Evolutionary conservation across 1,284 basidiomycete genomes (phyloP).

Genomic region (Cryptococcus depauperatus): DNA sequence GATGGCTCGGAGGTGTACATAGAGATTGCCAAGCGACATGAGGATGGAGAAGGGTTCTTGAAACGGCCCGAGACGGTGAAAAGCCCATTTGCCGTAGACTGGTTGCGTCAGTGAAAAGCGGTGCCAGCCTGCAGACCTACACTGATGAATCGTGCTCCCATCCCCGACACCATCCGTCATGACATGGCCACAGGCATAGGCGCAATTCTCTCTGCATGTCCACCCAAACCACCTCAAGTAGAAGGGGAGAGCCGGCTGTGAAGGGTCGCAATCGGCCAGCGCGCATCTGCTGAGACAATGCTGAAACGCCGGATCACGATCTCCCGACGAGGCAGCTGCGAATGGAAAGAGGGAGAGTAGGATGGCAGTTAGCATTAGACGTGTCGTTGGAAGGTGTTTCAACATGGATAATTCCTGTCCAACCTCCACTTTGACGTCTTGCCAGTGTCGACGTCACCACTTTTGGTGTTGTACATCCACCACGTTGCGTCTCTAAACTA

Average conservation of each 20-base stretch:
- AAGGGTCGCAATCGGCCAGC: constrained; percentile 44
- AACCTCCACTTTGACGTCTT: not conserved
- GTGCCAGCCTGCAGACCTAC: too few relatives aligned
- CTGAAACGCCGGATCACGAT: constrained; percentile 53
- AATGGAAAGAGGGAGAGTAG: constrained; percentile 11
- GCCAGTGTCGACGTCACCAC: not conserved
- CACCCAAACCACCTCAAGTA: constrained; percentile 48
- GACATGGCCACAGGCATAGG: constrained; percentile 77
- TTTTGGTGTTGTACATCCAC: not conserved
- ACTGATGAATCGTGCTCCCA: constrained; percentile 57
- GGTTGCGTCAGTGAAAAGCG: constrained; percentile 1
- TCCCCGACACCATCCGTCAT: constrained; percentile 59
- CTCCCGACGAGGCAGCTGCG: constrained; percentile 52
- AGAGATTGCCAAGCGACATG: constrained; percentile 76
- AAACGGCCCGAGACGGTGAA: constrained; percentile 72
- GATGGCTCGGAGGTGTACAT: constrained; percentile 58
- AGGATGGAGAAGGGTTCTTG: constrained; percentile 91
- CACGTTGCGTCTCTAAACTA: not conserved
- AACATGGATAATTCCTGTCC: not conserved
- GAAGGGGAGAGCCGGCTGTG: constrained; percentile 47
- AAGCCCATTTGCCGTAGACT: constrained; percentile 93
- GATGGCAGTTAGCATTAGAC: not conserved
- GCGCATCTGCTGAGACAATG: constrained; percentile 48
- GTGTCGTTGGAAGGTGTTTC: too few relatives aligned
- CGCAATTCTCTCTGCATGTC: constrained; percentile 82